Evolutionary conservation across 2,329 filamentous ascomycete species (phyloP).

Genomic region (Tolypocladium paradoxum): DNA sequence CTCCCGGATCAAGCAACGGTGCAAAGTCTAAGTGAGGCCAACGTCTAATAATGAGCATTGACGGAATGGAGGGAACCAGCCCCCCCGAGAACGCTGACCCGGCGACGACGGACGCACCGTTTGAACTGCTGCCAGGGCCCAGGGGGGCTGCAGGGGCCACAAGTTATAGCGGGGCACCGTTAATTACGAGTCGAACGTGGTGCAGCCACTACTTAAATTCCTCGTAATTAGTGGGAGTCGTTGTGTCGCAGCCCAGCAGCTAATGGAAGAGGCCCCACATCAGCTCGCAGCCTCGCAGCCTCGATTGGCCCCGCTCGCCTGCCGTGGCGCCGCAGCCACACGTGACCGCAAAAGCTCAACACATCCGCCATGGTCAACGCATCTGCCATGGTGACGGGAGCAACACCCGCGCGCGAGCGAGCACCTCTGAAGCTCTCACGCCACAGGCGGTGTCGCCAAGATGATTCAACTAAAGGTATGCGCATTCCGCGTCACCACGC

Average conservation of each 20-base stretch:
- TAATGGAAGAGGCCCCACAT: not conserved
- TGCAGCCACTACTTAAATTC: too few species aligned
- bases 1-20: not conserved
- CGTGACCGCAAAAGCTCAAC: constrained; percentile 1
- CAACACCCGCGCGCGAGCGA: not conserved
- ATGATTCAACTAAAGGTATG: constrained; percentile 88
- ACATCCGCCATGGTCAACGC: too few species aligned
- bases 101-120: constrained; percentile 13
- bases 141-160: too few species aligned
- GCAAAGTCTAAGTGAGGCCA: not conserved
- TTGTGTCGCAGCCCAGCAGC: too few species aligned
- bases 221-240: too few species aligned
- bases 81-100: constrained; percentile 14
- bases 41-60: too few species aligned
- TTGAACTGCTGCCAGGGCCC: too few species aligned
- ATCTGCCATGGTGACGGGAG: not conserved
- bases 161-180: too few species aligned
- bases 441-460: constrained; percentile 24
- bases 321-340: not conserved
- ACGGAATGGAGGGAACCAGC: too few species aligned
- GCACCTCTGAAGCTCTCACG: constrained; percentile 1
- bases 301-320: not conserved
- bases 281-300: not conserved
- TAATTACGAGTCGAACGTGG: too few species aligned
- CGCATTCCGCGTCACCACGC: not conserved